Evolutionary conservation across 2,329 filamentous ascomycete species (phyloP).

Genomic region (Penicillium sp.): DNA sequence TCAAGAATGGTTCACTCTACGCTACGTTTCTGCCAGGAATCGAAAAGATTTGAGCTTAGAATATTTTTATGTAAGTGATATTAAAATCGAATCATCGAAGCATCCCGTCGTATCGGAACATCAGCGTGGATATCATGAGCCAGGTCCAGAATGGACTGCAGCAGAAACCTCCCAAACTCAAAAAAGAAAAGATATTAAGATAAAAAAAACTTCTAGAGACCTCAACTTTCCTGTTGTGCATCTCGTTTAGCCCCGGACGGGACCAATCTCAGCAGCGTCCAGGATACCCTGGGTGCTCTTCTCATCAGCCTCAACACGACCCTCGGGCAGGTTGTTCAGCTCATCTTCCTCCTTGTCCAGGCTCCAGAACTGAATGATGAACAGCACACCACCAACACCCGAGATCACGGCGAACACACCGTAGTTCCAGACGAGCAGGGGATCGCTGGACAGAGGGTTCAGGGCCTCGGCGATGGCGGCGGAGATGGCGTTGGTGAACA

Average conservation of each 20-base stretch:
- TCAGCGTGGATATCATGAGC: conserved; percentile 1
- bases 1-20: not conserved
- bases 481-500: conserved; percentile 72
- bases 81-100: conserved; percentile 5
- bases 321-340: conserved; percentile 55
- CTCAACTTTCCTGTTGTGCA: not conserved
- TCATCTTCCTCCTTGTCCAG: conserved; percentile 70
- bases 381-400: conserved; percentile 63
- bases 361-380: conserved; percentile 68
- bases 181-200: not conserved
- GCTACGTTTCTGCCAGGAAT: not conserved
- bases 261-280: conserved; percentile 20
- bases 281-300: conserved; percentile 13
- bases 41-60: not conserved
- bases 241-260: conserved; percentile 14
- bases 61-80: not conserved
- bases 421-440: conserved; percentile 75
- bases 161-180: not conserved
- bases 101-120: conserved; percentile 4
- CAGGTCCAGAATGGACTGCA: not conserved
- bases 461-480: conserved; percentile 71
- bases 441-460: conserved; percentile 64
- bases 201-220: not conserved
- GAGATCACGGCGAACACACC: conserved; percentile 64
- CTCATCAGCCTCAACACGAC: conserved; percentile 20